Conservation (phyloP, 2,329 filamentous ascomycete genomes). For the Scopulariopsis brevicaulis region DNA sequence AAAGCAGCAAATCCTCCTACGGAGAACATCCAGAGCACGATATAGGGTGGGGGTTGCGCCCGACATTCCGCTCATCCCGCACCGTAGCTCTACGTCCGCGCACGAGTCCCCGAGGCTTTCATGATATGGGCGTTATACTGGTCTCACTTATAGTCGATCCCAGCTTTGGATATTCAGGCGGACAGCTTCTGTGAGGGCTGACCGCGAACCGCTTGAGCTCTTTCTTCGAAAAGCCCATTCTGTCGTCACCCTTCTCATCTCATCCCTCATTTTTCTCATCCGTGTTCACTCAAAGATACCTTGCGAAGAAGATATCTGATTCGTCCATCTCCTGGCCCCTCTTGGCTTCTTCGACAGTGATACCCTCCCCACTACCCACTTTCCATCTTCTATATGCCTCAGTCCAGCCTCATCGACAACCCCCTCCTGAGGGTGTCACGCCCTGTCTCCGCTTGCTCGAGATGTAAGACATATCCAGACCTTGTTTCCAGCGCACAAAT, state of each 20-base stretch:
- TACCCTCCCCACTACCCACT: background rate
- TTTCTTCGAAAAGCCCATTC: background rate
- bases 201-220: background rate
- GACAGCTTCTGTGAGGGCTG: background rate
- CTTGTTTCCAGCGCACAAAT: background rate
- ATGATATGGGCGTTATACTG: background rate
- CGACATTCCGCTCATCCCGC: background rate
- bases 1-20: background rate
- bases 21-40: background rate
- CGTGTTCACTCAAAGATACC: background rate
- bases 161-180: background rate
- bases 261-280: background rate
- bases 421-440: constrained; percentile 63
- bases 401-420: constrained; percentile 37
- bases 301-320: background rate
- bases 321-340: background rate
- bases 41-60: background rate
- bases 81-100: background rate
- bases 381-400: constrained; percentile 22
- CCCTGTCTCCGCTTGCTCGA: constrained; percentile 68
- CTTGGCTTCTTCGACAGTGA: background rate
- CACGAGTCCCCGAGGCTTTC: background rate
- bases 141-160: background rate
- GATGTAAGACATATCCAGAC: constrained; percentile 38
- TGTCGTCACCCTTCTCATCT: background rate